phyloP scores from a whole-genome alignment of 2,329 filamentous ascomycete species.

The Aspergillus novofumigatus region DNA sequence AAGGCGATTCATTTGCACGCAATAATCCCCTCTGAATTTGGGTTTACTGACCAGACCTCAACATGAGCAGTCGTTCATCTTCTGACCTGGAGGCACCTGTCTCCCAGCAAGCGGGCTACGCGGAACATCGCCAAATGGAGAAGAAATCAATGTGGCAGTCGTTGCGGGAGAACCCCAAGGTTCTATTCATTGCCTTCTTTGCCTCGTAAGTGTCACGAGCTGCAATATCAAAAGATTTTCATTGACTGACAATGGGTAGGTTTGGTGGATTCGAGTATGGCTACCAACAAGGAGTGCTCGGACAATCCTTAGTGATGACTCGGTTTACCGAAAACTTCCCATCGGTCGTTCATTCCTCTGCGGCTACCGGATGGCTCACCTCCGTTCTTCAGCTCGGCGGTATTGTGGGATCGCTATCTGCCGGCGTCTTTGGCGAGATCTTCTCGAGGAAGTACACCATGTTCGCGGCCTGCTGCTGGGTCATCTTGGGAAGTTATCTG shows the following conservation, averaged over 20 bases:
- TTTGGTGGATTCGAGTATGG: constrained; percentile 49
- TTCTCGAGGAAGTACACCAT: constrained; percentile 51
- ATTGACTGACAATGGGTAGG: constrained; percentile 3
- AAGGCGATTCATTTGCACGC: background rate
- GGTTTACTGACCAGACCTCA: background rate
- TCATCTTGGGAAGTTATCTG: constrained; percentile 40
- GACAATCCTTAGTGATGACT: constrained; percentile 48
- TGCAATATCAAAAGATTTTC: too few species aligned
- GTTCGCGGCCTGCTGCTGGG: constrained; percentile 49
- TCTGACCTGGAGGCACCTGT: background rate
- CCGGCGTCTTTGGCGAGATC: constrained; percentile 48
- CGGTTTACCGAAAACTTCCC: constrained; percentile 47
- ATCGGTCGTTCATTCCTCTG: constrained; percentile 40
- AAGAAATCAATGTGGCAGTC: constrained; percentile 26
- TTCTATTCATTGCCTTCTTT: constrained; percentile 50
- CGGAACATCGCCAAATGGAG: constrained; percentile 9
- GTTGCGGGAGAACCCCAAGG: constrained; percentile 41
- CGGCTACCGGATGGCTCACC: constrained; percentile 42
- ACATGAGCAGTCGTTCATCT: background rate
- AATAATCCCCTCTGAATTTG: background rate
- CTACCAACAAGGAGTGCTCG: constrained; percentile 43
- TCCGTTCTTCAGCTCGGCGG: constrained; percentile 52
- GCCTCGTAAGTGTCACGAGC: constrained; percentile 29
- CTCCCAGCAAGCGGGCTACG: constrained; percentile 8
- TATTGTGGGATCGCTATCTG: constrained; percentile 39